These are phyloP conservation scores for Cnidoscolus chayamansa DNA, from an alignment of 441 rosid species.

Conservation along the genomic window DNA sequence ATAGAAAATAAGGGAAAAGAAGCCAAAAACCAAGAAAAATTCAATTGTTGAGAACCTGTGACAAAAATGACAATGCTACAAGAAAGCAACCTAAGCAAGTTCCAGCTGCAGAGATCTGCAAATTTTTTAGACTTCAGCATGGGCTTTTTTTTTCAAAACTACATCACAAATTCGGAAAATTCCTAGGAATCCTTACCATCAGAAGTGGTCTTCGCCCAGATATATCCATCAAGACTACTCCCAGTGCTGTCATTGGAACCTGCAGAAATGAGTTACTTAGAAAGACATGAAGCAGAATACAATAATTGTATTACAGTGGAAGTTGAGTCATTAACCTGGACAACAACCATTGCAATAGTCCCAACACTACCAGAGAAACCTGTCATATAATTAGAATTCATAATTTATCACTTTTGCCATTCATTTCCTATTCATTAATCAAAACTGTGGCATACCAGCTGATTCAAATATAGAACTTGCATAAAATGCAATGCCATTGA, in stretches of 20 bases:
- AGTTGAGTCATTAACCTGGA: conserved; percentile 45
- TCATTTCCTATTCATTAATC: not conserved
- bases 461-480: conserved; percentile 64
- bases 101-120: conserved; percentile 74
- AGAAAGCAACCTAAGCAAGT: conserved; percentile 68
- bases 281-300: conserved; percentile 9
- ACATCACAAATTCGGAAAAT: not conserved
- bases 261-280: conserved; percentile 26
- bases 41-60: conserved; percentile 38
- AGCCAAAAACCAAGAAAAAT: not conserved
- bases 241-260: conserved; percentile 69
- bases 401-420: not conserved
- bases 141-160: not conserved
- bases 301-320: not conserved
- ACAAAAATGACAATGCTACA: conserved; percentile 45
- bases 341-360: conserved; percentile 60
- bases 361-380: conserved; percentile 65
- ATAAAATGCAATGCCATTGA: conserved; percentile 72
- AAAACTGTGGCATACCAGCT: conserved; percentile 47
- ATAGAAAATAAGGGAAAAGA: not conserved
- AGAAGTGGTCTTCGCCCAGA: conserved; percentile 69
- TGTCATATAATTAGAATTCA: conserved; percentile 22
- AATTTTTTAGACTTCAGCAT: conserved; percentile 15
- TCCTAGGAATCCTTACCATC: conserved; percentile 37
- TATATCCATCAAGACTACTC: conserved; percentile 63